Evolutionary conservation across 2,329 filamentous ascomycete genomes (phyloP), one percentile per base, ranked within the genome.

Genomic region (Colletotrichum tofieldiae): DNA sequence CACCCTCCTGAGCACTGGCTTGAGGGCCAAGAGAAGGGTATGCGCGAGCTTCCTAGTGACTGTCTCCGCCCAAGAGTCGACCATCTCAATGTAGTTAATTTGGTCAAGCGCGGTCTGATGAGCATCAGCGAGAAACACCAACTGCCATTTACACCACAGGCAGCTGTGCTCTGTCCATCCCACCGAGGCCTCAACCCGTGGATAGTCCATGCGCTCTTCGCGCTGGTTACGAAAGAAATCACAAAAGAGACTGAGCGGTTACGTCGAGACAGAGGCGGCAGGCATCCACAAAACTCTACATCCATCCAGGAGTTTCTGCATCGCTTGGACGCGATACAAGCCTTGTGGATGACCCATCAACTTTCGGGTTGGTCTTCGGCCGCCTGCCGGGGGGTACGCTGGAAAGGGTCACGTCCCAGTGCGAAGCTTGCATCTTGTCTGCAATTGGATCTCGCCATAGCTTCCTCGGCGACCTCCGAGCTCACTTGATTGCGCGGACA

Each of bases 351-450:
- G 20, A 77, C 1, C 75, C 78, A 1, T 56, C 41, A 39, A 74
- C 82, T 3, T 87, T 86, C 71, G 72, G 75, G 23, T 52, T 76
- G 16, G 73, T 79, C 3, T 86, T 82, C 73, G 78, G 79, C 1
- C 78, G 82, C n/a, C 37, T 75, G 73, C 58, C 77, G 74, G 29
- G 51, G 74, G 29, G 51, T 32, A 32, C 76, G 49, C 55, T 81
- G 45, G 75, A 73, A 8, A 60, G 73, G 14, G 78, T 86, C 5
- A 67, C 73, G 39, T 81, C 77, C 8, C 79, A 81, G 18, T 91
- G 89, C 73, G 85, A 89, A 75, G 88, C 87, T 1, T 91, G 89
- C 73, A 84, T 88, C 37, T 77, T 90, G 16, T 82, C 86, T 1
- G 80, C 81, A 3, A 76, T 91, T 0, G 88, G 88, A 2, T 85